Percentiles rank a stretch among this genome's conserved stretches.
Evolutionary conservation across 2,329 filamentous ascomycete species (phyloP).

Genomic region (Fusarium nanum): DNA sequence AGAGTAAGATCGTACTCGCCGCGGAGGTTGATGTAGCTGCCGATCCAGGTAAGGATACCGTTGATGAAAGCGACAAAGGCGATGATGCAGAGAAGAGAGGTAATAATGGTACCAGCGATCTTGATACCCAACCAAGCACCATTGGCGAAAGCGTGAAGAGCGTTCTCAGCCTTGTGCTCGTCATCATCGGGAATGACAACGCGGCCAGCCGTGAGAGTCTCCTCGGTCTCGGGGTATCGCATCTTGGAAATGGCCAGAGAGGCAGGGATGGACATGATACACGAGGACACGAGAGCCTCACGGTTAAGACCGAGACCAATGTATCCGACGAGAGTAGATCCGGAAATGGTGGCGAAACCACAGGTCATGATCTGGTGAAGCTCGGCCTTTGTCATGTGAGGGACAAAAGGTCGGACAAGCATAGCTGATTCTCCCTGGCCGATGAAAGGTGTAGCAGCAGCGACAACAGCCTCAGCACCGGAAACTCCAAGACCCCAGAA

Average conservation of each 20-base stretch:
- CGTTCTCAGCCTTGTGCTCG: conserved; percentile 80
- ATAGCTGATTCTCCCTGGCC: conserved; percentile 95
- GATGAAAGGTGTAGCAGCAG: conserved; percentile 92
- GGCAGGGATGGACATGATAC: conserved; percentile 95
- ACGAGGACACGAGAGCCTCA: conserved; percentile 88
- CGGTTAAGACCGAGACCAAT: conserved; percentile 85
- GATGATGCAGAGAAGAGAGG: conserved; percentile 85
- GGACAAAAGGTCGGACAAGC: conserved; percentile 88
- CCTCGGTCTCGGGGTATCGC: conserved; percentile 88
- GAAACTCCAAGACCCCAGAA: conserved; percentile 90
- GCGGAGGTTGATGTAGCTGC: conserved; percentile 79
- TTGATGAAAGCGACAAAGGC: conserved; percentile 80
- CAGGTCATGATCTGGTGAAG: conserved; percentile 93
- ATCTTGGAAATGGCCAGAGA: conserved; percentile 91
- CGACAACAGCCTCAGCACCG: conserved; percentile 92
- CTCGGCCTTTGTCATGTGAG: conserved; percentile 87
- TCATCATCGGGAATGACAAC: conserved; percentile 85
- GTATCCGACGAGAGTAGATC: conserved; percentile 87
- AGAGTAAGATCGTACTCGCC: conserved; percentile 72
- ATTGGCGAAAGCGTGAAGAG: conserved; percentile 85
- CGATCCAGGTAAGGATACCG: conserved; percentile 86
- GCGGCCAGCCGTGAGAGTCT: conserved; percentile 83
- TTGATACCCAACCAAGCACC: conserved; percentile 88
- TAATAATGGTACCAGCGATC: conserved; percentile 84
- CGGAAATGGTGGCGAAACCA: conserved; percentile 92